A percentile compares a stretch with the other conserved stretches of the same genome.
Evolutionary conservation across 1,284 basidiomycete genomes (phyloP).

Genomic region (Chiua sp.): DNA sequence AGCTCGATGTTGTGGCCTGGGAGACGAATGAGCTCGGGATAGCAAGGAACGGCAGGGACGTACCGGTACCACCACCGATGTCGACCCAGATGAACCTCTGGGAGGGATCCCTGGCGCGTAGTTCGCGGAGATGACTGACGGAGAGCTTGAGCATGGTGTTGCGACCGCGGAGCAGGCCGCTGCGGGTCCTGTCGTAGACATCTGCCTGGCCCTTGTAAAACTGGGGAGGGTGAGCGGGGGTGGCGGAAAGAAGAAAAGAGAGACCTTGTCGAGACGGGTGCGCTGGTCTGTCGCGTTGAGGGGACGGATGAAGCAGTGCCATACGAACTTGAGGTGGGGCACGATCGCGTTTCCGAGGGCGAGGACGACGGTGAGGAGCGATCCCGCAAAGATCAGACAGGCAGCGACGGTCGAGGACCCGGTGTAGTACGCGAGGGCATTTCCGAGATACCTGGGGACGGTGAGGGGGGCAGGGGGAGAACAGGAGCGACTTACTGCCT

Average conservation of each 20-base stretch:
- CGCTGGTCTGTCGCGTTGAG: slow-evolving; percentile 46
- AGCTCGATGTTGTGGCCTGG: slow-evolving; percentile 80
- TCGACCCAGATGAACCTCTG: slow-evolving; percentile 80
- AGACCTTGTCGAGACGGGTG: slow-evolving; percentile 49
- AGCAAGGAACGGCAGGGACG: background rate
- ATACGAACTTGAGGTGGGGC: slow-evolving; percentile 51
- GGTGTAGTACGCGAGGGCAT: slow-evolving; percentile 33
- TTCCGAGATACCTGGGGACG: slow-evolving; percentile 17
- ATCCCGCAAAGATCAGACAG: slow-evolving; percentile 31
- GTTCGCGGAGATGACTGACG: slow-evolving; percentile 67
- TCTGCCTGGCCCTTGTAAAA: slow-evolving; percentile 77
- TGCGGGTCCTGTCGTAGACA: slow-evolving; percentile 71
- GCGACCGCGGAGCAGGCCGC: slow-evolving; percentile 66
- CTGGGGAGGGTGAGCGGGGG: slow-evolving; percentile 26
- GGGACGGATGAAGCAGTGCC: slow-evolving; percentile 54
- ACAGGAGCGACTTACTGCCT: slow-evolving; percentile 11
- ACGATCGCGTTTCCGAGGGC: slow-evolving; percentile 34
- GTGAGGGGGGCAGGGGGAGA: slow-evolving; percentile 1
- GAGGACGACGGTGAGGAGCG: slow-evolving; percentile 24
- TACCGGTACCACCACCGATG: slow-evolving; percentile 82
- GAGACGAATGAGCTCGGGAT: background rate
- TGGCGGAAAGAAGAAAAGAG: background rate
- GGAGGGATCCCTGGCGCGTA: slow-evolving; percentile 45
- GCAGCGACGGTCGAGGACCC: slow-evolving; percentile 35
- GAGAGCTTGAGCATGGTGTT: slow-evolving; percentile 74